Conservation (phyloP, 192 early-diverging fungal species). For the Coemansia asiatica region DNA sequence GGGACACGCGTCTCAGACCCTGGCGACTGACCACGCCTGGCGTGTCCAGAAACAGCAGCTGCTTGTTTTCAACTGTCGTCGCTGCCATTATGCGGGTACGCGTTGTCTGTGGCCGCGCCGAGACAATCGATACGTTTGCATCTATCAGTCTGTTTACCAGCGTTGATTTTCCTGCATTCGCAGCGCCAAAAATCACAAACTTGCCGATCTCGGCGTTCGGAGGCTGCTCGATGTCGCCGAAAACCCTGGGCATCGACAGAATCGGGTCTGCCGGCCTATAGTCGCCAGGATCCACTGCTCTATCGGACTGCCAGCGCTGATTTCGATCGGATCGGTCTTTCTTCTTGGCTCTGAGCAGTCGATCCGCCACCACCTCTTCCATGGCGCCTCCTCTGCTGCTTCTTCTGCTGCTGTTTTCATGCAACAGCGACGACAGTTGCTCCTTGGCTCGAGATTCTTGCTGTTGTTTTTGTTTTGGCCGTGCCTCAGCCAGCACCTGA, state of each 20-base stretch:
- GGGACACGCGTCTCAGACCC: constrained; percentile 32
- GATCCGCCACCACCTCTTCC: background rate
- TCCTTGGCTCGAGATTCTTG: background rate
- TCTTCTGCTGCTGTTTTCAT: background rate
- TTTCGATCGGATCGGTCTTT: background rate
- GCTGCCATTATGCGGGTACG: constrained; percentile 63
- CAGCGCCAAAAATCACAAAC: constrained; percentile 65
- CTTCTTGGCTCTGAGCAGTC: background rate
- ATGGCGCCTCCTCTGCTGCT: no score
- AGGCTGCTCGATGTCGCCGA: constrained; percentile 58
- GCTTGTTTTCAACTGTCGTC: constrained; percentile 58
- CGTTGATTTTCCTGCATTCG: constrained; percentile 80
- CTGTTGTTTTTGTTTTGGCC: background rate
- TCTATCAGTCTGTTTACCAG: constrained; percentile 67
- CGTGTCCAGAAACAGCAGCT: constrained; percentile 61
- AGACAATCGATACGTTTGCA: constrained; percentile 64
- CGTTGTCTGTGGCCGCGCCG: constrained; percentile 71
- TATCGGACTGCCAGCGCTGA: background rate
- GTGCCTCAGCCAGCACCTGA: constrained; percentile 29
- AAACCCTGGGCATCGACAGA: constrained; percentile 40
- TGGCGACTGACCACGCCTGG: constrained; percentile 47
- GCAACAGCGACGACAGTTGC: background rate
- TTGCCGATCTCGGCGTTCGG: constrained; percentile 60
- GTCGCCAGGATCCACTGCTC: background rate
- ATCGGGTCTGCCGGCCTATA: constrained; percentile 11